Percentiles rank a stretch among this genome's conserved stretches.
Evolutionary conservation across 306 rosid species (phyloP).

Genomic region (Cucumis cinereus): DNA sequence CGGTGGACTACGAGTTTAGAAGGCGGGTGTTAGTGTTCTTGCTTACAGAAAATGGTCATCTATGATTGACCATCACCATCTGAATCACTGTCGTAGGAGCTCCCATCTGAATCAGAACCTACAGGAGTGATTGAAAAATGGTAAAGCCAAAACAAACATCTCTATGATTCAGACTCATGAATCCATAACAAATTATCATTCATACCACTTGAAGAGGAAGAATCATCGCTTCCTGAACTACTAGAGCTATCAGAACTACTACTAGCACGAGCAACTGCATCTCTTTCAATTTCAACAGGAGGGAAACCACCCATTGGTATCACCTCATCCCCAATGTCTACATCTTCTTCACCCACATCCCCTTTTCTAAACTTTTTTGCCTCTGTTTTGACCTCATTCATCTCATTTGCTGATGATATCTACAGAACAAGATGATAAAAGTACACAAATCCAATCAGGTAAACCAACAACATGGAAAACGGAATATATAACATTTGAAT

Average conservation of each 20-base stretch:
- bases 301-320: slow-evolving; percentile 75
- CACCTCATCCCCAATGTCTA: slow-evolving; percentile 86
- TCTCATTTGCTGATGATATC: slow-evolving; percentile 39
- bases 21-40: neutral
- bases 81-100: slow-evolving; percentile 88
- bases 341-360: slow-evolving; percentile 84
- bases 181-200: neutral
- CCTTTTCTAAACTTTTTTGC: slow-evolving; percentile 59
- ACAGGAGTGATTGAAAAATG: slow-evolving; percentile 7
- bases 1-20: neutral
- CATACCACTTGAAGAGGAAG: slow-evolving; percentile 94
- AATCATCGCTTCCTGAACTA: slow-evolving; percentile 77
- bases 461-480: neutral
- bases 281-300: slow-evolving; percentile 90
- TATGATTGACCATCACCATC: slow-evolving; percentile 60
- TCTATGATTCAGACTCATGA: neutral
- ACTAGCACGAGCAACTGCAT: slow-evolving; percentile 52
- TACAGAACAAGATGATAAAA: neutral
- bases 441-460: neutral
- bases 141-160: neutral
- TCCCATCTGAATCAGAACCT: slow-evolving; percentile 81
- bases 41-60: neutral
- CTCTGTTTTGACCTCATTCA: slow-evolving; percentile 31
- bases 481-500: no score
- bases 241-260: slow-evolving; percentile 71